Conservation (phyloP, 2,329 filamentous ascomycete genomes). For the Penicillium vulpinum region DNA sequence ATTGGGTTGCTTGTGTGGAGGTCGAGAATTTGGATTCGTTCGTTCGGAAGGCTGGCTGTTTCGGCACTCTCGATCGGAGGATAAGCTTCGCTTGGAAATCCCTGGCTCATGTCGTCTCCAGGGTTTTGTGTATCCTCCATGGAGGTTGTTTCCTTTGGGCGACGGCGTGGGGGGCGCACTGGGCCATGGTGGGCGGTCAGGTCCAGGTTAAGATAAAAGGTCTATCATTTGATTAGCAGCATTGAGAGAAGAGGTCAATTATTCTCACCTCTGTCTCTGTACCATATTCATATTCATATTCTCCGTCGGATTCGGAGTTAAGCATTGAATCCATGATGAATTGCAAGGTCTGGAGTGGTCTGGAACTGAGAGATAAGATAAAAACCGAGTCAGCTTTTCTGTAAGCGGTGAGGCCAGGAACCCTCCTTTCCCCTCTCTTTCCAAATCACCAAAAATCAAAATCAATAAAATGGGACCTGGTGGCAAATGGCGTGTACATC, state of each 20-base stretch:
- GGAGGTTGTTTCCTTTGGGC: slow-evolving; percentile 19
- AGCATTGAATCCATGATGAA: slow-evolving; percentile 24
- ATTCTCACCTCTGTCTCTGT: slow-evolving; percentile 52
- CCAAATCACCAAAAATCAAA: background rate
- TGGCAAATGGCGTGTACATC: background rate
- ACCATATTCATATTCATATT: slow-evolving; percentile 65
- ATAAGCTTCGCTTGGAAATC: slow-evolving; percentile 31
- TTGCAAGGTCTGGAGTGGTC: background rate
- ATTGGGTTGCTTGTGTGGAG: slow-evolving; percentile 75
- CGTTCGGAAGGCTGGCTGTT: slow-evolving; percentile 22
- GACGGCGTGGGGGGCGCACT: slow-evolving; percentile 36
- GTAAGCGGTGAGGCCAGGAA: background rate
- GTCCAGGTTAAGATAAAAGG: slow-evolving; percentile 62
- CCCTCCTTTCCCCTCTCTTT: background rate
- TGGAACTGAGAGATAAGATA: slow-evolving; percentile 15
- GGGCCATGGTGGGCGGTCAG: slow-evolving; percentile 50
- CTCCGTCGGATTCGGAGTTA: slow-evolving; percentile 43
- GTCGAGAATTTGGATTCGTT: slow-evolving; percentile 74
- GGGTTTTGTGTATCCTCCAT: slow-evolving; percentile 4
- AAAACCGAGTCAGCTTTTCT: slow-evolving; percentile 6
- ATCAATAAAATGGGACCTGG: background rate
- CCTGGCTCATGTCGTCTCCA: background rate
- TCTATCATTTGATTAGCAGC: slow-evolving; percentile 36
- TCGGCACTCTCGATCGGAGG: slow-evolving; percentile 43
- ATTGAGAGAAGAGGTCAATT: background rate